phyloP scores from a whole-genome alignment of 192 early-diverging fungal genomes.

The Podochytrium sp. region DNA sequence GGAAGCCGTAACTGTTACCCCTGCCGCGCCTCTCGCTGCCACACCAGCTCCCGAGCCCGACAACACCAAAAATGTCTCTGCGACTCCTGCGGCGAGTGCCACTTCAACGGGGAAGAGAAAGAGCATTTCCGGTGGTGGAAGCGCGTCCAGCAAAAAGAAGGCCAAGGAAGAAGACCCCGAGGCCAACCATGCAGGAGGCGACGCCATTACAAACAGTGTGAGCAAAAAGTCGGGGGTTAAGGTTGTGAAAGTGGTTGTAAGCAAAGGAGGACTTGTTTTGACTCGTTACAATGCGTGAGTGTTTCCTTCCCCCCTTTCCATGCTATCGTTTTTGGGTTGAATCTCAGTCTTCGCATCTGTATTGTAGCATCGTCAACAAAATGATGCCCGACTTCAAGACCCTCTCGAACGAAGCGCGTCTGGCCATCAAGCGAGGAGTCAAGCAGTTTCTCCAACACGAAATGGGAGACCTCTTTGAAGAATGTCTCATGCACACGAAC shows the following conservation, averaged over 20 bases:
- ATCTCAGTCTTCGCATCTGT: no score
- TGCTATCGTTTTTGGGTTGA: no score
- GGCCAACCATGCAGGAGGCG: neutral
- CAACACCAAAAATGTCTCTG: no score
- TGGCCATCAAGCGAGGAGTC: conserved; percentile 31
- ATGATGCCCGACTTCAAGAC: conserved; percentile 32
- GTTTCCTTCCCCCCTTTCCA: neutral
- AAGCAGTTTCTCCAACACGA: conserved; percentile 29
- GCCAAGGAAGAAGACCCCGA: conserved; percentile 1
- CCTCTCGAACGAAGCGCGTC: conserved; percentile 18
- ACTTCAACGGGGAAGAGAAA: neutral
- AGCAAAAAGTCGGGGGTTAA: neutral
- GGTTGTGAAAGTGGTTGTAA: neutral
- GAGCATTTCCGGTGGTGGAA: neutral
- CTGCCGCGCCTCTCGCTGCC: no score
- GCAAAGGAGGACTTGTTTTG: conserved; percentile 12
- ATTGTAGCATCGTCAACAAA: conserved; percentile 26
- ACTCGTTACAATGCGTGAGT: conserved; percentile 27
- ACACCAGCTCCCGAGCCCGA: no score
- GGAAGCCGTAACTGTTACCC: no score
- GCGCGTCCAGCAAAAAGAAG: neutral
- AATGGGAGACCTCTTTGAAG: conserved; percentile 2
- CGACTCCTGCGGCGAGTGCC: no score
- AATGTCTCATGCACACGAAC: conserved; percentile 17
- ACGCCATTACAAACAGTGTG: neutral